Evolutionary conservation across 2,329 filamentous ascomycete species (phyloP), one percentile per base, ranked within the genome.

Genomic region (Botrytis medusae): DNA sequence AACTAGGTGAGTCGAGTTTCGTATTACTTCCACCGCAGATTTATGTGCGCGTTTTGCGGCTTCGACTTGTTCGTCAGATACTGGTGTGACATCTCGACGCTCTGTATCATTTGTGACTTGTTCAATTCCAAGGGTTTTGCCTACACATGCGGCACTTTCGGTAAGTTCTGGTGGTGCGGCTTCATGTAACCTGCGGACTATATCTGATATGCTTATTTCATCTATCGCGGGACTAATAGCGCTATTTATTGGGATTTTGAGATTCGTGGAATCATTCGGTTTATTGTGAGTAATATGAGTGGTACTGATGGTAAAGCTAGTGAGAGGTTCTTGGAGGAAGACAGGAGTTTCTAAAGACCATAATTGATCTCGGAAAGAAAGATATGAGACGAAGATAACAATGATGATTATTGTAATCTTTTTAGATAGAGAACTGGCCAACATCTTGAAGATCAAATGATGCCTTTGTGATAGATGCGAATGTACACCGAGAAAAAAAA

Each of bases 61-160:
- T 22, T 54, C 20, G 8, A 73, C 29, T 22, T 73, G 29, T 18
- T 70, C 37, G 22, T 71, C 57, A 14, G 72, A 73, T 34, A 71
- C 59, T 5, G 64, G 72, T 12, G 67, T 63, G 14, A 57, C 57
- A 71, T 73, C 44, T 44, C 72, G 57, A 42, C 72, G 64, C 42
- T 70, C 42, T 29, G 34, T 73, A 59, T 37, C 37, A 14, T 48
- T 44, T n/a, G 64, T 73, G 8, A 69, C 32, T 7, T 70, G 65
- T 5, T 73, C 44, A 14, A 73, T n/a, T 22, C 14, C 34, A 20
- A 72, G 16, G 22, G 54, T 40, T 48, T 34, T 9, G 6, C 40
- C 71, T 48, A 10, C 9, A 61, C 71, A 72, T 48, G 8, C 34
- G 20, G 71, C 63, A 2, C 42, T 8, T 48, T 48, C n/a, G n/a